Evolutionary conservation across 306 rosid genomes (phyloP), one percentile per base, ranked within the genome.

Genomic region (Comarum palustre): DNA sequence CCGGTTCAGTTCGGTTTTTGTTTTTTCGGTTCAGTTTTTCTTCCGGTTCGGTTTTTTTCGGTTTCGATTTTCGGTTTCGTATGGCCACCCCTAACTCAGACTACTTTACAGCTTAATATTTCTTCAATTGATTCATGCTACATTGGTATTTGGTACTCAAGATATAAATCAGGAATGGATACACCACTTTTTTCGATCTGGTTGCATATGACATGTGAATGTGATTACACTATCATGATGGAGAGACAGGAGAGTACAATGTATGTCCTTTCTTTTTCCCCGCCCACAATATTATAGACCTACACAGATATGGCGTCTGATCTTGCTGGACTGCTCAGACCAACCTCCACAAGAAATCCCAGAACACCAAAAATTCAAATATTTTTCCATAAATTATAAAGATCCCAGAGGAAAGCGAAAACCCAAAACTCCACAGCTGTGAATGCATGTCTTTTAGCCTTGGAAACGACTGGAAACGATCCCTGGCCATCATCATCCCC

Each of bases 391-490:
- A 54, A n/a, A 29, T 5, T 57, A 57, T 5, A 69, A 8, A 79
- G 32, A 69, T 29, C 31, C n/a, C 9, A 48, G 24, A 36, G 51
- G 63, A 78, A 69, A 69, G 17, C 60, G 41, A 82, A 87, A 62
- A 14, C 71, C 51, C 75, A 54, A 76, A 84, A 75, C 71, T 60
- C 83, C 72, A 74, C 90, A 86, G 93, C 93, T 87, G 90, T 85
- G 72, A 80, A 46, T 74, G 55, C 78, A 79, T 78, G 83, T 86
- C 89, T 52, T 47, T 11, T 79, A 75, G 81, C 75, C 78, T 32
- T n/a, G n/a, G n/a, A n/a, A n/a, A n/a, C n/a, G n/a, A n/a, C n/a
- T 34, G 72, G 15, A 77, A 78, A 29, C 54, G 45, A 76, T 47
- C 76, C 61, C 72, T 43, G 50, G 50, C 50, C 66, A 61, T 75